phyloP scores from a whole-genome alignment of 2,329 filamentous ascomycete genomes.

The Nectriaceae sp. region DNA sequence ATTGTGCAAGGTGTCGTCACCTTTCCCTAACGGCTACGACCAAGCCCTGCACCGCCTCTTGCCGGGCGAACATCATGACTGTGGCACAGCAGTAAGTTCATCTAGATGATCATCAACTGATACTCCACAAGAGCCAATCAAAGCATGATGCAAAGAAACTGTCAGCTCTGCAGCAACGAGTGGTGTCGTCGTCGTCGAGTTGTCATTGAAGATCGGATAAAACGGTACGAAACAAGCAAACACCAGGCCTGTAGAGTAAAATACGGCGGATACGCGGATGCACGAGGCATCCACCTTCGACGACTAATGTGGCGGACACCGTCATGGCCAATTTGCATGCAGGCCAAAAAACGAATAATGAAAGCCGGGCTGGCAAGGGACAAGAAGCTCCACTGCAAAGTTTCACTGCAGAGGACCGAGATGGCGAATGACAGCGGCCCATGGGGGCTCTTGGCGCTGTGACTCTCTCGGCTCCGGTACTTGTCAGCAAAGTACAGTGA shows the following conservation, averaged over 20 bases:
- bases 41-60: not conserved
- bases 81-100: not conserved
- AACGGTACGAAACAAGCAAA: too few relatives aligned
- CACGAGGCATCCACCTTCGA: not conserved
- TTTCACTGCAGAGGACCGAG: conserved; percentile 22
- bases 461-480: not conserved
- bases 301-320: too few relatives aligned
- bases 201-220: too few relatives aligned
- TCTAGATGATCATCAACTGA: too few relatives aligned
- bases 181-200: too few relatives aligned
- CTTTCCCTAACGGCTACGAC: not conserved
- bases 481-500: not conserved
- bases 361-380: conserved; percentile 1
- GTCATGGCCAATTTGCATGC: not conserved
- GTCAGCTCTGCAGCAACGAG: not conserved
- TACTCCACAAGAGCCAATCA: too few relatives aligned
- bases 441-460: not conserved
- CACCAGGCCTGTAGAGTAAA: too few relatives aligned
- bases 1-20: not conserved
- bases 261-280: not conserved
- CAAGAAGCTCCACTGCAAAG: conserved; percentile 16
- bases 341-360: not conserved
- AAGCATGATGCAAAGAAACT: too few relatives aligned
- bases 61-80: not conserved
- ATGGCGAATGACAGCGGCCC: conserved; percentile 16